Evolutionary conservation across 2,329 filamentous ascomycete genomes (phyloP), one percentile per base, ranked within the genome.

Genomic region (Cadophora luteo-olivacea): DNA sequence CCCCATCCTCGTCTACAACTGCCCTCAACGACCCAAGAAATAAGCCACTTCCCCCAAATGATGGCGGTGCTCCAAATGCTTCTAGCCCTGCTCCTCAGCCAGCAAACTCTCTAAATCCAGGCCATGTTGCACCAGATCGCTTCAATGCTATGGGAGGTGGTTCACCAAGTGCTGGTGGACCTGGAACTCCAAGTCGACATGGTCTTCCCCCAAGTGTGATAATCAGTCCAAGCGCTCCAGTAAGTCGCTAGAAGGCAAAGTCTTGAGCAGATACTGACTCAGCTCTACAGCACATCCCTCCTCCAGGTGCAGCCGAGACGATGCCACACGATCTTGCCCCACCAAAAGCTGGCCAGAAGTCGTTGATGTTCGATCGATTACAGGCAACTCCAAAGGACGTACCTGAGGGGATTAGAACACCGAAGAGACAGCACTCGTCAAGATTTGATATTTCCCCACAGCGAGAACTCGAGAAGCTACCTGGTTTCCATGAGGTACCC

Each of bases 301-400:
- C 94, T 70, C 96, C 96, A 60, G 96, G 96, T 74, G 91, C 94
- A 68, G 92, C 94, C 72, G 96, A 99, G 83, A 97, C 95, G 6
- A 98, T 99, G 95, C 96, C 96, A 64, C 93, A 97, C 77, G 96
- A 99, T 79, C 89, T 99, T 68, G 93, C 94, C 36, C 96, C 96
- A 65, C 96, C 96, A 22, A 97, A 97, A 81, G 91, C 92, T 54
- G 93, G 93, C 65, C 88, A 92, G 77, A 98, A 98, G 84, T 96
- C 93, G 24, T 83, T 93, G 75, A 89, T 97, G 76, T 97, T 94
- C 81, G 93, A 97, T 79, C 89, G 93, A 70, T 87, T 97, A 70
- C 94, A 97, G 79, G 91, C 95, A 69, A 97, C 94, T 1, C 97
- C 97, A 63, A 97, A 97, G 81, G 96, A 99, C 81, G 92, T 97